phyloP scores from a whole-genome alignment of 805 yeast genomes.

The Saccharomycopsis microspora region DNA sequence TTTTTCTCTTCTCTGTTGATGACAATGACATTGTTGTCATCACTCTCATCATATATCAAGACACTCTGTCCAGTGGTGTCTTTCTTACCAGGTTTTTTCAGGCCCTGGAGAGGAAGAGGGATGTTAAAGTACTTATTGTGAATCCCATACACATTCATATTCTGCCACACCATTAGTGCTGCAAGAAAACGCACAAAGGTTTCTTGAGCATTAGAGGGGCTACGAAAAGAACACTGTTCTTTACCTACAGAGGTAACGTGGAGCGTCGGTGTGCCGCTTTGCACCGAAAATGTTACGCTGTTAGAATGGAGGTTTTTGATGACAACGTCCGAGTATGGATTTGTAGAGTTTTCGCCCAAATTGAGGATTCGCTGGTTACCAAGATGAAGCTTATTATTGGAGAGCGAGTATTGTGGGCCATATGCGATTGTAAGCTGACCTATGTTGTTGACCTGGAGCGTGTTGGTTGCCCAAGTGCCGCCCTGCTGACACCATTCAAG shows the following conservation, averaged over 20 bases:
- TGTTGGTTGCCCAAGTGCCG: conserved; percentile 3
- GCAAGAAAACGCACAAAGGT: conserved; percentile 33
- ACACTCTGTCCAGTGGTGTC: conserved; percentile 3
- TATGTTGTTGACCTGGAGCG: conserved; percentile 9
- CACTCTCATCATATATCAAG: conserved; percentile 17
- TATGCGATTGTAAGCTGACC: conserved; percentile 11
- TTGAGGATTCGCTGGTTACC: conserved; percentile 2
- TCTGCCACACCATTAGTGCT: conserved; percentile 45
- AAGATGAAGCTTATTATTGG: conserved; percentile 1
- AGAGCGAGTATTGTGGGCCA: not conserved
- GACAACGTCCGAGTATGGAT: conserved; percentile 17
- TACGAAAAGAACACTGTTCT: conserved; percentile 8
- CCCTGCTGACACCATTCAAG: conserved; percentile 14
- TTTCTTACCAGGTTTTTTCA: not conserved
- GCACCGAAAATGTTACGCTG: conserved; percentile 18
- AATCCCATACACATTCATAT: conserved; percentile 38
- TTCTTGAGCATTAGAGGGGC: conserved; percentile 3
- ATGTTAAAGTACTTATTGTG: conserved; percentile 38
- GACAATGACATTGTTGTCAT: conserved; percentile 14
- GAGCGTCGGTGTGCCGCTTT: conserved; percentile 26
- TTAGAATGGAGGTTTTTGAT: conserved; percentile 22
- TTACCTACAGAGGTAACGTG: conserved; percentile 18
- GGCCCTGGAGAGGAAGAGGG: conserved; percentile 17
- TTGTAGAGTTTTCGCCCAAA: not conserved
- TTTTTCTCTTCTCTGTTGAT: conserved; percentile 24